phyloP scores from a whole-genome alignment of 2,329 filamentous ascomycete genomes.

The Penicillium sp. region DNA sequence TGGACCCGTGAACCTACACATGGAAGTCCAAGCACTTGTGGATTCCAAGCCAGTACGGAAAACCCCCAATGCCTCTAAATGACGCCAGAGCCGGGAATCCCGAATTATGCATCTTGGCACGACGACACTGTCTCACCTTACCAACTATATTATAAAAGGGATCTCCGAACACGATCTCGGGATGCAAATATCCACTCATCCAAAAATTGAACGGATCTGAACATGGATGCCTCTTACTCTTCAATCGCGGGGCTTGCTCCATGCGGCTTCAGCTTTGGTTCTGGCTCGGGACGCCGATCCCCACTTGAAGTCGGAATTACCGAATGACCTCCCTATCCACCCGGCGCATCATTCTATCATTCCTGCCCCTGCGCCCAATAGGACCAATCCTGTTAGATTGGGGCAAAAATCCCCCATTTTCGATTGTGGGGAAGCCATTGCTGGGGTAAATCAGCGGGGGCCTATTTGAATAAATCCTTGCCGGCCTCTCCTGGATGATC shows the following conservation, averaged over 20 bases:
- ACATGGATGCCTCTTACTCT: neutral
- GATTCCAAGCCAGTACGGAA: neutral
- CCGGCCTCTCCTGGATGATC: neutral
- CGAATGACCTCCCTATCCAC: neutral
- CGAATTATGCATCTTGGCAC: neutral
- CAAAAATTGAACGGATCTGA: neutral
- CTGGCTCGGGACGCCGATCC: neutral
- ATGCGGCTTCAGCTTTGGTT: neutral
- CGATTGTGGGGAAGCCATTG: constrained; percentile 5
- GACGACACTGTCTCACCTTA: neutral
- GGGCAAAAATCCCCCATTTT: neutral
- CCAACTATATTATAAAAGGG: neutral
- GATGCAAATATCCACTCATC: neutral
- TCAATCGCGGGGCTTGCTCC: neutral
- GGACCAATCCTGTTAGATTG: neutral
- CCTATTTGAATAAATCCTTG: neutral
- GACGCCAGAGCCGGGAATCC: neutral
- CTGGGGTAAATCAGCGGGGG: neutral
- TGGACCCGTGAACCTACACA: neutral
- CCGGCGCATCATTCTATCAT: neutral
- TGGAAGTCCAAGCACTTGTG: neutral
- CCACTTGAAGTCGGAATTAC: neutral
- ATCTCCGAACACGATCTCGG: neutral
- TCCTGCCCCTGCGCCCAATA: neutral
- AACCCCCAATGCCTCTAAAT: neutral